phyloP scores from a whole-genome alignment of 768 basidiomycete species.

The Lactifluus echinatus region DNA sequence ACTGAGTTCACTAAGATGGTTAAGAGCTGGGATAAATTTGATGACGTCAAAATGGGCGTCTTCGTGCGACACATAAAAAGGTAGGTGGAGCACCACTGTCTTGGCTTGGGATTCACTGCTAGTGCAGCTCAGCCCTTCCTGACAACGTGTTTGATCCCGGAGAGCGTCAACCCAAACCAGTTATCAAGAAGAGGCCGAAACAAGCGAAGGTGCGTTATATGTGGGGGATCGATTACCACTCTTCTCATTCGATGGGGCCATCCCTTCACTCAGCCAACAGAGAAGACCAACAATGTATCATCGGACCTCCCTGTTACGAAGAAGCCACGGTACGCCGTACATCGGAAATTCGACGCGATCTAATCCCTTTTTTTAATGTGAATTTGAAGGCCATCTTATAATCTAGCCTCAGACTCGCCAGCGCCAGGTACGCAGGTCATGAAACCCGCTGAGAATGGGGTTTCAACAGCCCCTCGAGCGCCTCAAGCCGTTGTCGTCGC shows the following conservation, averaged over 20 bases:
- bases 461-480: constrained; percentile 19
- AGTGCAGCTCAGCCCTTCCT: constrained; percentile 57
- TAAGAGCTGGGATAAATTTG: constrained; percentile 93
- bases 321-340: constrained; percentile 20
- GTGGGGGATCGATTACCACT: neutral
- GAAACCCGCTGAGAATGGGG: constrained; percentile 16
- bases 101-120: constrained; percentile 7
- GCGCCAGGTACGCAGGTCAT: neutral
- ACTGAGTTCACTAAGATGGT: constrained; percentile 91
- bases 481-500: constrained; percentile 34
- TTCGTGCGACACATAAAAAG: constrained; percentile 88
- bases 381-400: constrained; percentile 17
- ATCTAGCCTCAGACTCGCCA: constrained; percentile 8
- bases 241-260: neutral
- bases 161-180: constrained; percentile 61
- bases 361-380: constrained; percentile 12
- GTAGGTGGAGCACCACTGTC: constrained; percentile 32
- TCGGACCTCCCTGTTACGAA: constrained; percentile 19
- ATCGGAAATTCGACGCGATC: constrained; percentile 4
- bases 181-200: constrained; percentile 66
- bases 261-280: constrained; percentile 6
- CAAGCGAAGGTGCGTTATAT: constrained; percentile 39
- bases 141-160: constrained; percentile 78
- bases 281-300: constrained; percentile 16
- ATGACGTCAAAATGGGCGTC: constrained; percentile 89